These are phyloP conservation scores for Suhomyces sp. DNA, from an alignment of 805 yeast genomes.

Conservation along the genomic window DNA sequence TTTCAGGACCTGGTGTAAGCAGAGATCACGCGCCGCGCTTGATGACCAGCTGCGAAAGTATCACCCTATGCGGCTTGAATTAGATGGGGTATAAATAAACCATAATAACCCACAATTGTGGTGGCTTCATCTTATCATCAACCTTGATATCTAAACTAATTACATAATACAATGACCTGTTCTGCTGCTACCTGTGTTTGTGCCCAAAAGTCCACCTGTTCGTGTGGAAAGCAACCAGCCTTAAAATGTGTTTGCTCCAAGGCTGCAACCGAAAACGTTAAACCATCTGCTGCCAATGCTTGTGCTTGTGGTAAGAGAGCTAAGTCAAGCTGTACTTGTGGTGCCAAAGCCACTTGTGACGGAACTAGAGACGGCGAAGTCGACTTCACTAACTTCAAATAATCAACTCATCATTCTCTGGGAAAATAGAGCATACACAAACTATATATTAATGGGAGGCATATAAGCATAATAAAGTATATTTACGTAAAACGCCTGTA, in stretches of 20 bases:
- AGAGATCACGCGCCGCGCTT: neutral
- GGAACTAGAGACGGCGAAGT: constrained; percentile 52
- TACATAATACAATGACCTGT: constrained; percentile 11
- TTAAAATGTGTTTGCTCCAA: constrained; percentile 53
- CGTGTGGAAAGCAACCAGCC: constrained; percentile 61
- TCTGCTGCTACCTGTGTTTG: constrained; percentile 44
- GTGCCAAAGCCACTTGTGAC: constrained; percentile 32
- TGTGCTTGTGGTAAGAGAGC: constrained; percentile 61
- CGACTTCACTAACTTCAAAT: constrained; percentile 48
- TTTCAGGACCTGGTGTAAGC: neutral
- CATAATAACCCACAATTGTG: constrained; percentile 6
- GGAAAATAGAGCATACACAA: neutral
- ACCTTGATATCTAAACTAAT: neutral
- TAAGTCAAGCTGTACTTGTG: constrained; percentile 55
- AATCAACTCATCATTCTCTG: neutral
- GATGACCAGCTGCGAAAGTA: neutral
- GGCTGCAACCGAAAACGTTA: constrained; percentile 50
- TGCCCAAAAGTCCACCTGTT: constrained; percentile 60
- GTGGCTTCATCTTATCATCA: neutral
- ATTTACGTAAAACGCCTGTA: neutral
- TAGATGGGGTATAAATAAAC: constrained; percentile 1
- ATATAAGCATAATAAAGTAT: neutral
- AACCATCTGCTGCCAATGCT: constrained; percentile 38
- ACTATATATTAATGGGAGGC: neutral
- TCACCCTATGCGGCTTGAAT: neutral